Evolutionary conservation across 1,284 basidiomycete species (phyloP), one percentile per base, ranked within the genome.

Genomic region (Sanghuangporus baumii): DNA sequence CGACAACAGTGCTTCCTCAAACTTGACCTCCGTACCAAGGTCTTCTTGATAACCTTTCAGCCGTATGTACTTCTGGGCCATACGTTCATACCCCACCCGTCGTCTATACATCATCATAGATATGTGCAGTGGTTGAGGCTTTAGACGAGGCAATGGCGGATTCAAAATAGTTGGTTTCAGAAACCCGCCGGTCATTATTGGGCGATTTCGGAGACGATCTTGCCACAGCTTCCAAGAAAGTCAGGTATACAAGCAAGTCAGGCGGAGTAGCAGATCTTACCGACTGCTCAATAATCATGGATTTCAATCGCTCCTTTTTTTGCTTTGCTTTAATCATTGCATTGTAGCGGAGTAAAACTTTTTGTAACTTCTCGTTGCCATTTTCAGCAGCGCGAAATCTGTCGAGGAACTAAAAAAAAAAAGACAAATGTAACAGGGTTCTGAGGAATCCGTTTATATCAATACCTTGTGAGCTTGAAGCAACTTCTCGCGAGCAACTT

Each of bases 91-190:
- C 0, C 79, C 76, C 14, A 72, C 68, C 18, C 83, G 77, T 1
- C 94, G 82, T 16, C 78, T 78, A 20, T 74, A 70, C 38, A 95
- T 91, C 78, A 93, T 92, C 69, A 82, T 80, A 0, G 82, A 80
- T 47, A 94, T 80, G 14, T 80, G 76, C 2, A 74, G 66, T 0
- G 94, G 93, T 66, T 95, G 92, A 0, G 90, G 91, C 61, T 81
- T 85, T 67, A 95, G 74, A 0, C 90, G 82, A 0, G 92, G 92
- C 6, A 95, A 78, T 0, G 90, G 88, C 0, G 74, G 78, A 70
- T 91, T 85, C 73, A 75, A 84, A 6, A 82, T 57, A 0, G 86
- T 80, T 0, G 90, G 81, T 9, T 83, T 83, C 31, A 92, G 70
- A 69, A 84, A 82, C 4, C 78, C 80, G 3, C 91, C 89, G 0